Evolutionary conservation across 176 grass and related monocot genomes (phyloP).

Genomic region (Hsuehochloa calcarea): DNA sequence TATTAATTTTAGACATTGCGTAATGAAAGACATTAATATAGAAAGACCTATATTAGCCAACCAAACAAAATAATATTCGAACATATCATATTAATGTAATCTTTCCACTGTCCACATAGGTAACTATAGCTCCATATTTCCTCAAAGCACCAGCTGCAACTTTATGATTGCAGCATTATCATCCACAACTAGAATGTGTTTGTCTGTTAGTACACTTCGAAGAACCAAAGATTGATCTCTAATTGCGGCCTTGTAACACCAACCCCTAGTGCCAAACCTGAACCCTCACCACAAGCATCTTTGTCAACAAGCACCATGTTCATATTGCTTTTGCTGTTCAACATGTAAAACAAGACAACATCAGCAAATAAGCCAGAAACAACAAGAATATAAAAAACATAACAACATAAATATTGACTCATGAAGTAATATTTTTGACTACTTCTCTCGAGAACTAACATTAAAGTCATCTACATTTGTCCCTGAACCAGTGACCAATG

Average conservation of each 20-base stretch:
- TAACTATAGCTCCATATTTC: conserved; percentile 76
- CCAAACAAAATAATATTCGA: no score
- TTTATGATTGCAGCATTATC: conserved; percentile 72
- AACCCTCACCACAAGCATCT: conserved; percentile 63
- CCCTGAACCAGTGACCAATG: no score
- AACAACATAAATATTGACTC: not conserved
- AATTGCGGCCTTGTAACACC: conserved; percentile 36
- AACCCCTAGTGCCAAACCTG: conserved; percentile 46
- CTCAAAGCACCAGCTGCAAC: conserved; percentile 74
- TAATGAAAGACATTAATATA: no score
- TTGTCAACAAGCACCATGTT: conserved; percentile 76
- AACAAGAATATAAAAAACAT: conserved; percentile 17
- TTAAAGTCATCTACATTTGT: not conserved
- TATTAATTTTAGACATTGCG: no score
- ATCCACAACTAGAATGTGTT: conserved; percentile 76
- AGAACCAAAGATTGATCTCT: conserved; percentile 53
- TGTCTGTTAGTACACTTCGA: conserved; percentile 57
- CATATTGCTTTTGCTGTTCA: conserved; percentile 37
- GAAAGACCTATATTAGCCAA: no score
- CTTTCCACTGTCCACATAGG: conserved; percentile 63
- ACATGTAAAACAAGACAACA: conserved; percentile 28
- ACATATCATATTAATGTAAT: no score
- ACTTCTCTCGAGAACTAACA: not conserved
- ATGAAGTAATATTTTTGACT: not conserved
- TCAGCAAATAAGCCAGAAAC: not conserved